Base-by-base conservation (phyloP, 805 yeast species). In the Candida ipomoeae region DNA sequence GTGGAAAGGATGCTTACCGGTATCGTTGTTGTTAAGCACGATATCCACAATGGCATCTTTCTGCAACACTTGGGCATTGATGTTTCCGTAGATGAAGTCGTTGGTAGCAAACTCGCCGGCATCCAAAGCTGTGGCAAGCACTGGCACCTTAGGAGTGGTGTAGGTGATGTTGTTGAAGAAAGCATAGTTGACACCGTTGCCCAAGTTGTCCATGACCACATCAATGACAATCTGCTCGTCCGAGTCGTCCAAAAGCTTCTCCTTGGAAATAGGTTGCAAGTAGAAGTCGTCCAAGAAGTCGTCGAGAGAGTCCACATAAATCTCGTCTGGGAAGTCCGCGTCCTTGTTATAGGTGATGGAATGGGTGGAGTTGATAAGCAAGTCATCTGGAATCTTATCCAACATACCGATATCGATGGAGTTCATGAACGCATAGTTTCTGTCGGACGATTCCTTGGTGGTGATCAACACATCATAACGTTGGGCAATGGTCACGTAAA, bases 1-100 rank as follows among this genome's bases (percentile, higher is more conserved):
- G 72, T 92, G 99, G 94, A 92, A 92, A 31, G 99, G 98, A 74
- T 92, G 99, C 60, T 78, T 85, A 65, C 98, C 97, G 5, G 96
- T 81, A 69, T 92, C 99, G 53, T 72, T 71, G 70, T 90, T 91
- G 75, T 92, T 92, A 40, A 92, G 63, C 6, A 88, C 87, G 58
- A 92, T 80, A 65, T 92, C 96, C 33, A 92, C 79, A 51, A 87
- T 73, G 60, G 78, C 87, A 62, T 77, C 78, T 59, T 82, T 76
- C 56, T 81, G 79, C 51, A 92, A 71, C 14, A 92, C 89, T 63
- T 78, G 75, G 0, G 96, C 61, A 64, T 91, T 78, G 48, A 95
- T 86, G 73, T 88, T 85, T 60, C 99, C 99, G 75, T 85, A 87
- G 40, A 86, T 73, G 20, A 59, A 51, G 14, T 77, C 71, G 60